Evolutionary conservation across 192 early-diverging fungal species (phyloP), one percentile per base, ranked within the genome.

Genomic region (Polychytrium aggregatum): DNA sequence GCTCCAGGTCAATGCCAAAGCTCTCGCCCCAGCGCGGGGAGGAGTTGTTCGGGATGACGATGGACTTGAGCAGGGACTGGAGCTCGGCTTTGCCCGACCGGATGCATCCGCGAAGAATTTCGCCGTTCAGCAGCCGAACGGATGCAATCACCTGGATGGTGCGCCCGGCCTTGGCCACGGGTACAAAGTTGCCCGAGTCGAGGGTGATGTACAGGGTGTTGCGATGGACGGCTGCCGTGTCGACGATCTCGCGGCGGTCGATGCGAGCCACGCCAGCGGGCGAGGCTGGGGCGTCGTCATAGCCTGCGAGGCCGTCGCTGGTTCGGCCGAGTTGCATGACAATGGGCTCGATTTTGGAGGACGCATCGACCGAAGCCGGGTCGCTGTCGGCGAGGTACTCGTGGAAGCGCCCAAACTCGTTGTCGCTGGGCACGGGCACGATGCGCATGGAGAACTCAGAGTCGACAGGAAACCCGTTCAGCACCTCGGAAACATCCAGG

Each of bases 161-260:
- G 25, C 70, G 59, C 10, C 64, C 50, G 11, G 64, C 18, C 35
- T 59, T 65, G 2, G 71, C 60, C 22, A 58, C 62, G 18, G 62
- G 61, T 8, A 55, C 53, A 44, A 84, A 82, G 26, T 83, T 77
- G 18, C 74, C 82, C 18, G 62, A 57, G 1, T 56, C 42, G 7
- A 84, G 61, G 8, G 67, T 78, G 5, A 84, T 17, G 49, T 84
- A 83, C 16, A 83, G 50, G 25, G 70, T 63, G 48, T 84, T 84
- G 9, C 81, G 58, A 38, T 34, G 30, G 30, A 57, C 59, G n/a
- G n/a, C n/a, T n/a, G n/a, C n/a, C n/a, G n/a, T n/a, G n/a, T n/a
- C n/a, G n/a, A n/a, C n/a, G n/a, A n/a, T n/a, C n/a, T n/a, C n/a
- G n/a, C n/a, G n/a, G n/a, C n/a, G n/a, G n/a, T n/a, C n/a, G n/a